These are phyloP conservation scores for Macrophomina pseudophaseolina DNA, from an alignment of 2,329 filamentous ascomycete species.

Conservation along the genomic window DNA sequence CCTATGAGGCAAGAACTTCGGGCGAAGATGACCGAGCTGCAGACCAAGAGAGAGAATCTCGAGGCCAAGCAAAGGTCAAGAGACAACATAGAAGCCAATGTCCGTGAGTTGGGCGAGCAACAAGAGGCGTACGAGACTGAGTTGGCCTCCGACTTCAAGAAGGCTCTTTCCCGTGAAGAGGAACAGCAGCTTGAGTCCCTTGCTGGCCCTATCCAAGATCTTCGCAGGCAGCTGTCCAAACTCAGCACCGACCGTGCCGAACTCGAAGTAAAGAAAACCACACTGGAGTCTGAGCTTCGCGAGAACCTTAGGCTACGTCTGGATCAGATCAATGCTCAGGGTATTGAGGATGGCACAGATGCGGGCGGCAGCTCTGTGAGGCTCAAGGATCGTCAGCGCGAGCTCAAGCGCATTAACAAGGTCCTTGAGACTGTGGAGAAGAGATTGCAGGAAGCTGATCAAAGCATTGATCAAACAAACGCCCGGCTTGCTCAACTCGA, in stretches of 20 bases:
- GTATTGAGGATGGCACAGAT: slow-evolving; percentile 66
- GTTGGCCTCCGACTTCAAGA: slow-evolving; percentile 86
- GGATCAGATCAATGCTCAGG: slow-evolving; percentile 80
- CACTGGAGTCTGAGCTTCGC: slow-evolving; percentile 84
- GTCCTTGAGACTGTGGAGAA: slow-evolving; percentile 68
- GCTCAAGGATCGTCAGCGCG: slow-evolving; percentile 77
- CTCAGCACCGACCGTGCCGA: slow-evolving; percentile 75
- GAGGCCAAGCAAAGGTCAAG: slow-evolving; percentile 69
- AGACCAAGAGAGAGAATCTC: slow-evolving; percentile 73
- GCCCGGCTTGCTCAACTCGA: slow-evolving; percentile 63
- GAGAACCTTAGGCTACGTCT: slow-evolving; percentile 87
- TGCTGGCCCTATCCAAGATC: slow-evolving; percentile 69
- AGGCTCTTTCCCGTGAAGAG: slow-evolving; percentile 81
- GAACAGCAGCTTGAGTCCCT: slow-evolving; percentile 78
- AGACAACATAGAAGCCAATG: slow-evolving; percentile 70
- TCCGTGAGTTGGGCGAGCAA: slow-evolving; percentile 68
- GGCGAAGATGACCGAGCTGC: slow-evolving; percentile 74
- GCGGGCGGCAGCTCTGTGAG: slow-evolving; percentile 63
- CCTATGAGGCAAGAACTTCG: slow-evolving; percentile 78
- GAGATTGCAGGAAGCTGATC: slow-evolving; percentile 76
- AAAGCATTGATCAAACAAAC: slow-evolving; percentile 67
- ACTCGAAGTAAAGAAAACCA: slow-evolving; percentile 78
- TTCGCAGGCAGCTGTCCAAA: slow-evolving; percentile 78
- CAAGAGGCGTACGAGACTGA: slow-evolving; percentile 80
- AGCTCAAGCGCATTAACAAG: slow-evolving; percentile 78